Percentiles rank a stretch among this genome's conserved stretches.
Conservation (phyloP, 1,284 basidiomycete species). For the Moesziomyces aphidis region DNA sequence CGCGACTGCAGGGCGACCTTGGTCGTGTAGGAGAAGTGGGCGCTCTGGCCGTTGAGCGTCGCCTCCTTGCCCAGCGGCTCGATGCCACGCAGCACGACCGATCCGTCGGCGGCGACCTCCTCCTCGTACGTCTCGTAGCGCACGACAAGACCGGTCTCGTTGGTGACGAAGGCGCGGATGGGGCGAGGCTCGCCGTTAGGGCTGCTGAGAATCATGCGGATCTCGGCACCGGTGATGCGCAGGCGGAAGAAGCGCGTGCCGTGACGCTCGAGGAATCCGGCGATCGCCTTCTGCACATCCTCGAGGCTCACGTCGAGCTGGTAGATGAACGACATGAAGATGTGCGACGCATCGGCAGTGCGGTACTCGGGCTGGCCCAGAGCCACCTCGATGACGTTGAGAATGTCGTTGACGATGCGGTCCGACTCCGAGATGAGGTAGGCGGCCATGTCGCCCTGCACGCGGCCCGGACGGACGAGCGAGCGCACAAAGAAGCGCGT, state of each 20-base stretch:
- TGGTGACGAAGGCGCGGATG: slow-evolving; percentile 97
- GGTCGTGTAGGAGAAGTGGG: slow-evolving; percentile 80
- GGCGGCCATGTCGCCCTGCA: slow-evolving; percentile 90
- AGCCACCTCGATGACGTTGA: slow-evolving; percentile 85
- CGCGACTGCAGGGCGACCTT: slow-evolving; percentile 99
- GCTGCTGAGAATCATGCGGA: slow-evolving; percentile 93
- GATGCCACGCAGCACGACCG: slow-evolving; percentile 86
- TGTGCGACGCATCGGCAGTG: slow-evolving; percentile 66
- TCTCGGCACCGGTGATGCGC: slow-evolving; percentile 97
- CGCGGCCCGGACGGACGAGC: slow-evolving; percentile 91
- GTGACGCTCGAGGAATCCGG: slow-evolving; percentile 92
- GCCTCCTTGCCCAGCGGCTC: slow-evolving; percentile 47
- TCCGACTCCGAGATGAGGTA: slow-evolving; percentile 99
- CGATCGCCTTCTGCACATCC: slow-evolving; percentile 92
- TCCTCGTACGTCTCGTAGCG: slow-evolving; percentile 99
- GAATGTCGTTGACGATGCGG: slow-evolving; percentile 90
- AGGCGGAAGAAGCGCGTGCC: slow-evolving; percentile 98
- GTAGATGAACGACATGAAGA: slow-evolving; percentile 93
- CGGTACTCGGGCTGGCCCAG: slow-evolving; percentile 64
- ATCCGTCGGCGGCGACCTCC: slow-evolving; percentile 93
- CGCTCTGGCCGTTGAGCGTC: slow-evolving; percentile 56
- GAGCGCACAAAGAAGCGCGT: slow-evolving; percentile 97
- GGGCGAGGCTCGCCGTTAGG: slow-evolving; percentile 86
- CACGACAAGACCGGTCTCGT: slow-evolving; percentile 98
- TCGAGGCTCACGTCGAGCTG: slow-evolving; percentile 94